Base-by-base conservation (phyloP, 305 asterid genomes). In the Solanum hybrid region DNA sequence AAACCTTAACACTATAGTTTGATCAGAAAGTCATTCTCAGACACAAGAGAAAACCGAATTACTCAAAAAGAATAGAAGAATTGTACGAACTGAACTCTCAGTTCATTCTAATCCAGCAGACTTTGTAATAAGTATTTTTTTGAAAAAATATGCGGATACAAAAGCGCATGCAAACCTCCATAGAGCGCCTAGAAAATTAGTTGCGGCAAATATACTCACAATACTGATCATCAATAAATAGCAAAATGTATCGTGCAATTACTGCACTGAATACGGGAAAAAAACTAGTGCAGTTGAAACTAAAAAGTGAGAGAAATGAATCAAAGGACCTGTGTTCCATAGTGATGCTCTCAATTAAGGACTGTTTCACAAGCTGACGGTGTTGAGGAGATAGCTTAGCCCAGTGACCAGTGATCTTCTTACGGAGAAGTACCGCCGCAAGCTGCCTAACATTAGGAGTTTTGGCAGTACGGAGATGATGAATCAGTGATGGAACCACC, bases 361-460 rank as follows among this genome's bases (percentile, higher is more conserved):
- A 97, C 90, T 97, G 98, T 93, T 96, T 97, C 37, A 97, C 99
- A 10, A 95, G 92, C 92, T 93, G 98, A 4, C 98, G 95, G 37
- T 92, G 93, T 90, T 96, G 94, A 90, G 95, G 96, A 32, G 99
- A 86, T 8, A 97, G 91, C 93, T 97, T 97, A 71, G 97, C 95
- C 99, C 99, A 97, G 42, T 97, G 99, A 10, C 99, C 99, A 13
- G 99, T 97, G 81, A 97, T 95, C 97, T 96, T 97, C 98, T 97
- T 97, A 13, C 99, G 98, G 89, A 97, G 98, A 71, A 97, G 96
- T 72, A 97, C 99, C 51, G 99, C 99, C 81, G 99, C 96, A 15
- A 97, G 98, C 89, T 97, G 99, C 27, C 99, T 97, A 80, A 97
- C 99, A 86, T 97, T 95, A 75, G 99, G 99, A n/a, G 99, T 96